Base-by-base conservation (phyloP, 208 protist species). In the Leishmania lainsoni region DNA sequence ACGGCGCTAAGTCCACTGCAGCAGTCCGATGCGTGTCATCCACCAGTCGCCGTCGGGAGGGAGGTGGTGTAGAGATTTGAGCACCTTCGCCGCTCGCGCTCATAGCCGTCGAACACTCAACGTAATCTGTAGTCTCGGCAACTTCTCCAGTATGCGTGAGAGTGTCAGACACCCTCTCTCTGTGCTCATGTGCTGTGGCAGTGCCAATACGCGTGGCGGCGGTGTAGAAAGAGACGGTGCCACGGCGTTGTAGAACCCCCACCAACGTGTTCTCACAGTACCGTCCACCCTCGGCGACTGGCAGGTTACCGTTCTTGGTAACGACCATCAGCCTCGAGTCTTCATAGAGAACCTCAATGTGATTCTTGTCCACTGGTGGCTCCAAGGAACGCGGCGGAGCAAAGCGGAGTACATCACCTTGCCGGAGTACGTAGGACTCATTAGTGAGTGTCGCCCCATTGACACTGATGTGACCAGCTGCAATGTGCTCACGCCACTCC, bases 231-330 rank as follows among this genome's bases (percentile, higher is more conserved):
- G 76, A 39, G 26, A 14, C 20, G 14, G 51, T 35, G 42, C 78
- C 76, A 1, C 81, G 59, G 39, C 89, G 85, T 26, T 80, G 77
- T 5, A 96, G 79, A 16, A 95, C 72, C 59, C 81, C 84, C 20
- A 93, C 77, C 2, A 98, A 85, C 16, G 93, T 97, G 84, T 98
- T 96, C 74, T 86, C 68, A 22, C 87, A 94, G 81, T 97, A 98
- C 16, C 95, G 81, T 5, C 95, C 95, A 17, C 95, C 95, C 75
- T 98, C 92, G 0, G 93, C 83, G 2, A 98, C 92, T 0, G 95
- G 95, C 8, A 98, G 70, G 79, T 94, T 90, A 45, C 92, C 92
- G 59, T 93, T 96, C 75, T 98, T 98, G 4, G 81, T 83, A 35
- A 91, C 89, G 29, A 92, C 92, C 0, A 98, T 1, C 39, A 97